Evolutionary conservation across 805 yeast species (phyloP).

Genomic region (Saturnispora saitoi): DNA sequence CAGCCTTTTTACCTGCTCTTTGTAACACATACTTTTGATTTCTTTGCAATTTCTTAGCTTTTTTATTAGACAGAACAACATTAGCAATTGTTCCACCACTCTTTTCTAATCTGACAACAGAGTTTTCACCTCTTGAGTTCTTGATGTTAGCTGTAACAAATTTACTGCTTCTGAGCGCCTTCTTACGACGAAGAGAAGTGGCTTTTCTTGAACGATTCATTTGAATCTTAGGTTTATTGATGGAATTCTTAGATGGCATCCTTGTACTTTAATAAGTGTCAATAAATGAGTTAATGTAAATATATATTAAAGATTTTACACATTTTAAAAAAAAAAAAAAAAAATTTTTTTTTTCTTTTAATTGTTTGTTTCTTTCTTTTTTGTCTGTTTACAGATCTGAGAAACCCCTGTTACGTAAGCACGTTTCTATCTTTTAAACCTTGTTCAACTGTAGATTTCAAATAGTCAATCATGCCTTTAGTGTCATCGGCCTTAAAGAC

Average conservation of each 20-base stretch:
- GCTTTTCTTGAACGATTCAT: constrained; percentile 43
- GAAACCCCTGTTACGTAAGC: not conserved
- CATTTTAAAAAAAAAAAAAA: not conserved
- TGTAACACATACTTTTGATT: constrained; percentile 58
- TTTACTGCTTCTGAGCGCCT: constrained; percentile 1
- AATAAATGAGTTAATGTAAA: too few species aligned
- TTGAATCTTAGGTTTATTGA: constrained; percentile 69
- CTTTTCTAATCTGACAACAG: constrained; percentile 39
- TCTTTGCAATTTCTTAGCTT: constrained; percentile 71
- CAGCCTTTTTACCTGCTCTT: constrained; percentile 33
- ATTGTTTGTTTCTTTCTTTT: too few species aligned
- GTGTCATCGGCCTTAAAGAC: constrained; percentile 85
- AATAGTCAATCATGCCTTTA: constrained; percentile 55
- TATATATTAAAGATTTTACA: not conserved
- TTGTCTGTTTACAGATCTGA: too few species aligned
- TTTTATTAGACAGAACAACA: constrained; percentile 63
- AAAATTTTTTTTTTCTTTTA: not conserved
- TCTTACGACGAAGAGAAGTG: constrained; percentile 40
- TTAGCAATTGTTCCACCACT: constrained; percentile 35
- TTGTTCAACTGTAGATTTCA: constrained; percentile 53
- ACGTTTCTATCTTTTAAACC: constrained; percentile 28
- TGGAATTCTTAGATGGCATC: constrained; percentile 78
- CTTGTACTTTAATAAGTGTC: too few species aligned
- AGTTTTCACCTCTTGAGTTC: constrained; percentile 18
- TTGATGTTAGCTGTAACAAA: constrained; percentile 8